Evolutionary conservation across 768 basidiomycete genomes (phyloP).

Genomic region (Lactarius psammicola): DNA sequence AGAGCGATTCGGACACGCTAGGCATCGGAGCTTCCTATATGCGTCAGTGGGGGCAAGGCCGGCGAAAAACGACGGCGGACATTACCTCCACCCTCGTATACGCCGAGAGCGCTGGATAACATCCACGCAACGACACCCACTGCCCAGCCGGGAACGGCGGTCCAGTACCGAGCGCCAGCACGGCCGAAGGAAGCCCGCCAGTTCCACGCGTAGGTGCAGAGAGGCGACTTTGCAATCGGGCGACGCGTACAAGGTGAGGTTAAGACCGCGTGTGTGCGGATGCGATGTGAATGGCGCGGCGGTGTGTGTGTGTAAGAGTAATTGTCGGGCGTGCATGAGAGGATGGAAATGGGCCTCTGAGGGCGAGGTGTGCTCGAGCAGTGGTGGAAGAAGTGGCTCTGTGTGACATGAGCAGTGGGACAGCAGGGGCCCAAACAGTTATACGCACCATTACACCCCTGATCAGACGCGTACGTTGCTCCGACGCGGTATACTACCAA

Average conservation of each 20-base stretch:
- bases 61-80: background rate
- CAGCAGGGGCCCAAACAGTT: background rate
- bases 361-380: conserved; percentile 63
- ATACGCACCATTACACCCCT: conserved; percentile 36
- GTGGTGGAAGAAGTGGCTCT: conserved; percentile 59
- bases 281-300: conserved; percentile 60
- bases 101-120: conserved; percentile 52
- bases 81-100: conserved; percentile 33
- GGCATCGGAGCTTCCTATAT: conserved; percentile 43
- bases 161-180: conserved; percentile 71
- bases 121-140: conserved; percentile 64
- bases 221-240: conserved; percentile 49
- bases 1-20: conserved; percentile 49
- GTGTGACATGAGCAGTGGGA: background rate
- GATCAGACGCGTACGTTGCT: conserved; percentile 33
- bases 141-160: conserved; percentile 69
- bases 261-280: conserved; percentile 40
- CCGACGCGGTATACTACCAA: conserved; percentile 63
- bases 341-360: conserved; percentile 74
- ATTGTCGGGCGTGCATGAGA: conserved; percentile 37
- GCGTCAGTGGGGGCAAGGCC: conserved; percentile 1
- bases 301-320: conserved; percentile 67
- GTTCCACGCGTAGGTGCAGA: conserved; percentile 61
- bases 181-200: conserved; percentile 70
- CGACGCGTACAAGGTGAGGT: conserved; percentile 59